Evolutionary conservation across 805 yeast species (phyloP).

Genomic region (Scheffersomyces coipomensis): DNA sequence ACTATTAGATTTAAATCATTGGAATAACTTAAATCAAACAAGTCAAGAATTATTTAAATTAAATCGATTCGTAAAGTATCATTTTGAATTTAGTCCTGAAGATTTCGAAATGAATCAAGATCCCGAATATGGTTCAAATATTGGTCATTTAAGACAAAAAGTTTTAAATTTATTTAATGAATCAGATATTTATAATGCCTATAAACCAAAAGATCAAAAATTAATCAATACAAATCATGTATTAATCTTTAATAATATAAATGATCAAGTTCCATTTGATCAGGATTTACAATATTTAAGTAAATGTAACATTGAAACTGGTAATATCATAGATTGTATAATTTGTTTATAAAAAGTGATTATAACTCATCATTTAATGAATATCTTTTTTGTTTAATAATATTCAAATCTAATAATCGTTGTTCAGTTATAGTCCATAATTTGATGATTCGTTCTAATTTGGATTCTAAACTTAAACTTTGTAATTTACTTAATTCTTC

Average conservation of each 20-base stretch:
- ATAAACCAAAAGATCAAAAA: constrained; percentile 6
- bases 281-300: constrained; percentile 30
- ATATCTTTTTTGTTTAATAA: constrained; percentile 23
- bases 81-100: constrained; percentile 79
- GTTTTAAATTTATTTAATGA: constrained; percentile 53
- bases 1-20: constrained; percentile 11
- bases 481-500: constrained; percentile 21
- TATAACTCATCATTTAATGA: constrained; percentile 14
- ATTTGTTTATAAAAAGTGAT: constrained; percentile 5
- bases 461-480: constrained; percentile 31
- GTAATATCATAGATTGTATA: constrained; percentile 36
- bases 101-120: constrained; percentile 62
- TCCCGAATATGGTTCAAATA: constrained; percentile 68
- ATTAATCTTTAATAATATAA: constrained; percentile 26
- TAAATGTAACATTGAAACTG: constrained; percentile 41
- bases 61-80: constrained; percentile 46
- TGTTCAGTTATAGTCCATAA: constrained; percentile 68
- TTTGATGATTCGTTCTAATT: constrained; percentile 53
- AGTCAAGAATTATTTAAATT: constrained; percentile 17
- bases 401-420: constrained; percentile 37
- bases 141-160: constrained; percentile 59
- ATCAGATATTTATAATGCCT: constrained; percentile 24
- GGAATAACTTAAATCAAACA: constrained; percentile 16
- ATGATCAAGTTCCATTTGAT: constrained; percentile 18
- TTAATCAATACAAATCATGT: constrained; percentile 18